Evolutionary conservation across 805 yeast genomes (phyloP), one percentile per base, ranked within the genome.

Genomic region (Candida insectalens): DNA sequence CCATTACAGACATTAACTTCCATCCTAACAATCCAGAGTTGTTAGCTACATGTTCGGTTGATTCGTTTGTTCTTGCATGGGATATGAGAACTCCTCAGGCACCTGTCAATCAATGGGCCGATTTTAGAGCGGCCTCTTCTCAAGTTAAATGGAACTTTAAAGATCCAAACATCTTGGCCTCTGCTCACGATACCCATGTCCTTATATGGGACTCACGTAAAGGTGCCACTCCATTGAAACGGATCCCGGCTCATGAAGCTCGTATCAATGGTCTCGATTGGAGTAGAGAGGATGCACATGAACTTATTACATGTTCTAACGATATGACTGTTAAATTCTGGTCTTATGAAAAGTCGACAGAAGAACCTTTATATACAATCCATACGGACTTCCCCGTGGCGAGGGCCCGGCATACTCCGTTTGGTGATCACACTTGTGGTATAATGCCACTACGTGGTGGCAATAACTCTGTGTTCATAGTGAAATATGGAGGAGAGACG

Each of bases 1-100:
- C 98, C 3, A 88, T 92, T 30, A 87, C 97, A 3, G 98, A 92
- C 60, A 85, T 92, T 38, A 84, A 88, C 54, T 92, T 88, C 63
- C 95, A 84, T 49, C 88, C 94, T 1, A 67, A 66, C 23, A 77
- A 83, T 47, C 95, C 96, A 1, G 95, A 89, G 46, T 51, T 83
- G 8, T 51, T 92, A 18, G 96, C 96, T 0, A 89, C 98, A 0
- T 85, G 96, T 51, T 81, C 95, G 0, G 83, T 92, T 10, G 98
- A 92, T 51, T 79, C 96, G 0, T 81, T 75, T 46, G 81, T 87
- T 14, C 74, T 76, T 36, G 74, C 82, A 3, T 92, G 98, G 98
- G 98, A 92, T 57, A 65, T 88, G 64, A 65, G 97, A 38, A 66
- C 77, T 12, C 89, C 95, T 0, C 61, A 72, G 31, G 63, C 72